Percentiles rank a stretch among this genome's conserved stretches.
Evolutionary conservation across 345 rosid species (phyloP).

Genomic region (Murraya koenigii): DNA sequence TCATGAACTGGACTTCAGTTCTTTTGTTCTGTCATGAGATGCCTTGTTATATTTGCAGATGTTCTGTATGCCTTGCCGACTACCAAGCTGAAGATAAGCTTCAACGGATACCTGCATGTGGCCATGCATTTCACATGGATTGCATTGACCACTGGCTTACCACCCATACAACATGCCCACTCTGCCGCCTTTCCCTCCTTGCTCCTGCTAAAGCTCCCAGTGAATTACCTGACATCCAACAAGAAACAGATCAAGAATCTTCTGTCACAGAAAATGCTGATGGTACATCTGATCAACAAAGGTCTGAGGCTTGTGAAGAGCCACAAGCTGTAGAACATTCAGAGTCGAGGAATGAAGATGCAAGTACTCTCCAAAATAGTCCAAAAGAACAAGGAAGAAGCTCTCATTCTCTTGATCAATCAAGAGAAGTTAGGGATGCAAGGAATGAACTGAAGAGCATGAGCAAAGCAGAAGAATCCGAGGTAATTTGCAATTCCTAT

Average conservation of each 20-base stretch:
- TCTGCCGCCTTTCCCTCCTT: constrained; percentile 76
- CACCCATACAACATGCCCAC: constrained; percentile 84
- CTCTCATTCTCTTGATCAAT: constrained; percentile 12
- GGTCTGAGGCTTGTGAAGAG: constrained; percentile 25
- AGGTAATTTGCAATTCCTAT: constrained; percentile 20
- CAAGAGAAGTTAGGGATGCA: constrained; percentile 8
- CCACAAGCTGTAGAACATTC: constrained; percentile 12
- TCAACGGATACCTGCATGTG: constrained; percentile 79
- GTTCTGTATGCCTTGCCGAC: constrained; percentile 82
- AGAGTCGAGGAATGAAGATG: constrained; percentile 23
- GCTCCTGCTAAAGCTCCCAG: constrained; percentile 32
- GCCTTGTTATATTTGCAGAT: constrained; percentile 37
- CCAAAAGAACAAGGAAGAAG: constrained; percentile 22
- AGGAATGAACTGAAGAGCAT: constrained; percentile 15
- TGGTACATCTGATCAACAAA: constrained; percentile 21
- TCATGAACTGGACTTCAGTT: background rate
- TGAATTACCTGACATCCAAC: constrained; percentile 30
- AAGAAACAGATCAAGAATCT: constrained; percentile 23
- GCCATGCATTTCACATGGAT: constrained; percentile 88
- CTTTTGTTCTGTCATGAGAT: background rate
- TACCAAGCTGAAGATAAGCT: constrained; percentile 80
- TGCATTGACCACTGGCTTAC: constrained; percentile 91
- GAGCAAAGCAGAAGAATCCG: constrained; percentile 16
- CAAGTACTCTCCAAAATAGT: background rate
- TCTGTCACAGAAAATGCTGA: constrained; percentile 11